A percentile compares a stretch with the other conserved stretches of the same genome.
These are phyloP conservation scores for Sequoia sempervirens DNA, from an alignment of 75 land plant genomes.

Conservation along the genomic window DNA sequence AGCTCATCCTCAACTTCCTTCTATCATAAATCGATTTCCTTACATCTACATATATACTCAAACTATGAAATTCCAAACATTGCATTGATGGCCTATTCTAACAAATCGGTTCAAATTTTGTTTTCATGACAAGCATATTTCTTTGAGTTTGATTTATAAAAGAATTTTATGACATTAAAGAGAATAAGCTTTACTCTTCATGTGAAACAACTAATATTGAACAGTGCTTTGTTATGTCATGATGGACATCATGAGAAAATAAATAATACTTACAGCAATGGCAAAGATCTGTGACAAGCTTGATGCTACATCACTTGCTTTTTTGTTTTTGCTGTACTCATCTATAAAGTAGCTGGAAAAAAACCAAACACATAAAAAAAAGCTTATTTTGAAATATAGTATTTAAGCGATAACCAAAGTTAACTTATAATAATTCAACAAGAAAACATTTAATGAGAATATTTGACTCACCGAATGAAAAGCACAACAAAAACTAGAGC, in stretches of 20 bases:
- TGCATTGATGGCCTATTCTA: not conserved
- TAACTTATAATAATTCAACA: not conserved
- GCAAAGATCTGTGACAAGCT: constrained; percentile 5
- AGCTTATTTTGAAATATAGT: not conserved
- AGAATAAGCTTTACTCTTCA: not conserved
- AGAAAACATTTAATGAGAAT: not conserved
- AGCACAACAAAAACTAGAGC: constrained; percentile 15
- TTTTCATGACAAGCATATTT: not conserved
- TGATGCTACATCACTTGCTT: constrained; percentile 7
- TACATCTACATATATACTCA: not conserved
- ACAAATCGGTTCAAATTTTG: not conserved
- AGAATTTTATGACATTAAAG: not conserved
- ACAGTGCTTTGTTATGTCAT: not conserved
- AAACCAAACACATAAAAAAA: not conserved
- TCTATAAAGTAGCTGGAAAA: constrained; percentile 2
- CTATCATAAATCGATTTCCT: not conserved
- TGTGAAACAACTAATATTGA: not conserved
- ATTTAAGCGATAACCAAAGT: not conserved
- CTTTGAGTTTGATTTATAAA: not conserved
- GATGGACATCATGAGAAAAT: not conserved
- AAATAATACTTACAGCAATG: constrained; percentile 3
- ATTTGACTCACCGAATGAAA: constrained; percentile 12
- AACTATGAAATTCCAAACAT: not conserved
- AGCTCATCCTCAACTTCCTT: not conserved
- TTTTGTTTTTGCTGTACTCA: not conserved